Base-by-base conservation (phyloP, 2,329 filamentous ascomycete genomes). In the Epichloe hybrida region DNA sequence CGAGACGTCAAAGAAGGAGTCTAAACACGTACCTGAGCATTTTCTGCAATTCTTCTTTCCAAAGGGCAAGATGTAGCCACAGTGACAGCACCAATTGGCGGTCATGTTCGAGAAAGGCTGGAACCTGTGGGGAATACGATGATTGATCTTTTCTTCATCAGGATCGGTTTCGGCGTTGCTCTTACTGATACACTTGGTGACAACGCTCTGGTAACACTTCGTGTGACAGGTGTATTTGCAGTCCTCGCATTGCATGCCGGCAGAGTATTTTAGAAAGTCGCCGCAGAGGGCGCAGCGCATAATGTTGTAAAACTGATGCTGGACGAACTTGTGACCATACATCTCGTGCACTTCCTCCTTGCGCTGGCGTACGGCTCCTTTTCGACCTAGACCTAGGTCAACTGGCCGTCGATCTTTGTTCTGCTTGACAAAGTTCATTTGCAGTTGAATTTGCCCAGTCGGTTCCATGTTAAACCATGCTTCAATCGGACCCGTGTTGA, bases 151-250 rank as follows among this genome's bases (percentile, higher is more conserved):
- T 70, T 96, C 93, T 69, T 98, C 93, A 69, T 98, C 93, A 21
- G 93, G 91, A 66, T 98, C 93, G 5, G 88, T 95, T 68, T 98
- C 93, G 56, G 93, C 91, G 65, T 98, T 98, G 55, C 91, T 96
- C 68, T 98, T 97, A 72, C 91, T 97, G 68, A 98, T 98, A 72
- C 93, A 98, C 70, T 98, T 98, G 56, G 93, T 98, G 60, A 98
- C 93, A 46, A 98, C 93, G 67, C 90, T 95, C 15, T 81, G 73
- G 68, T 97, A 98, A 66, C 93, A 98, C 70, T 97, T 96, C 61
- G 88, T 91, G 69, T 98, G 93, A 69, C 93, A 98, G 39, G 91
- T 97, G 71, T 97, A 97, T 71, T 97, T 97, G 84, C 93, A 98
- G 70, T 98, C 93, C 57, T 94, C 87, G 69, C 93, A 98, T 71